Evolutionary conservation across 73 alveolate species (phyloP), one percentile per base, ranked within the genome.

Genomic region (Breviolum minutum): DNA sequence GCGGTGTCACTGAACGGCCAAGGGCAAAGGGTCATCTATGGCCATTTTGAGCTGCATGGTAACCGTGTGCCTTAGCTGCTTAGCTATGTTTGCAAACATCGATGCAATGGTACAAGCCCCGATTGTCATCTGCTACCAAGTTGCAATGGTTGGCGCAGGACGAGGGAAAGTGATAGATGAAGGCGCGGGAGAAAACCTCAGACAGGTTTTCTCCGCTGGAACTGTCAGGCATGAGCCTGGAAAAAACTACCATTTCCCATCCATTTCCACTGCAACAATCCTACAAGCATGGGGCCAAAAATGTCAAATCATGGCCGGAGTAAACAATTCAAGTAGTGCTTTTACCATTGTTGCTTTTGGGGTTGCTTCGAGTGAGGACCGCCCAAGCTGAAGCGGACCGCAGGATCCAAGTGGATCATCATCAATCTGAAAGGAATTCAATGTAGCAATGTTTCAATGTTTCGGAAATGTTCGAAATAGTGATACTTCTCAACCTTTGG

Each of bases 111-210:
- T n/a, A n/a, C n/a, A n/a, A n/a, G n/a, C n/a, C n/a, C n/a, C 19
- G 0, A 20, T 10, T 8, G 81, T 71, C 81, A 71, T 3, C 81
- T 71, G 81, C 81, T 40, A 71, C 26, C 81, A 12, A 20, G 81
- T 26, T 20, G 85, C 85, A 76, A 76, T 76, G 66, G 30, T 79
- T 32, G 63, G 87, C 63, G 87, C 87, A 79, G 30, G 87, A 29
- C 87, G 63, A 0, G 87, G 66, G 27, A 79, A 79, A 29, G 61
- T 79, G 66, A 79, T 79, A 29, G 87, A 76, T n/a, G 85, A 79
- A 6, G 87, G 87, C 29, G 66, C 0, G 66, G 87, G 87, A 22
- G 87, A 79, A 79, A 79, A 79, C 87, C 87, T 79, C 66, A 14
- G n/a, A 12, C 81, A 12, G 26, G 81, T 71, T 71, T 20, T 20